Conservation (phyloP, 1,284 basidiomycete genomes). For the Vanrija pseudolonga region DNA sequence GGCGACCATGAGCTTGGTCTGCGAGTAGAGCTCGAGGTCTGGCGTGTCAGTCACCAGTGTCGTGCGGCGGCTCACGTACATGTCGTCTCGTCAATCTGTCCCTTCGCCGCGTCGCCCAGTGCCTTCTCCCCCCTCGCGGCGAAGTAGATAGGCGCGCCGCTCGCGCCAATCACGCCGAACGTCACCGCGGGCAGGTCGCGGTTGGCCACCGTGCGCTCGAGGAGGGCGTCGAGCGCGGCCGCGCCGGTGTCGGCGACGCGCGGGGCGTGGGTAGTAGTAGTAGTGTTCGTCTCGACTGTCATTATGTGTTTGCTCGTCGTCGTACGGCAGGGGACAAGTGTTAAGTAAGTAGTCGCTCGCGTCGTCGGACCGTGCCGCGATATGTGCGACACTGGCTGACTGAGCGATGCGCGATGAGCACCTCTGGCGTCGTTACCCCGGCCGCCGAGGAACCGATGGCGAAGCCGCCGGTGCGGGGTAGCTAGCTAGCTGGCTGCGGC, state of each 20-base stretch:
- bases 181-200: constrained; percentile 25
- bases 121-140: constrained; percentile 17
- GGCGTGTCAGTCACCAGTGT: neutral
- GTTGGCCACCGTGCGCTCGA: constrained; percentile 13
- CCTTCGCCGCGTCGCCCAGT: constrained; percentile 20
- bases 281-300: too few species aligned
- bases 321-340: too few species aligned
- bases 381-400: too few species aligned
- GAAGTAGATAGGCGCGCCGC: constrained; percentile 24
- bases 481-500: too few species aligned
- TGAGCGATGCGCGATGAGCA: too few species aligned
- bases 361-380: too few species aligned
- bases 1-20: constrained; percentile 37
- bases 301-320: too few species aligned
- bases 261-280: too few species aligned
- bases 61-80: constrained; percentile 4
- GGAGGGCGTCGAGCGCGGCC: constrained; percentile 17
- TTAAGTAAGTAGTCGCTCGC: too few species aligned
- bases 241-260: constrained; percentile 8
- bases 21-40: constrained; percentile 30
- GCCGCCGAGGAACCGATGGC: too few species aligned
- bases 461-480: too few species aligned
- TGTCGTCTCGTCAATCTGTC: constrained; percentile 6
- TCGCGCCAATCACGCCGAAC: constrained; percentile 25
- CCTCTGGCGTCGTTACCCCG: too few species aligned